Evolutionary conservation across 2,329 filamentous ascomycete species (phyloP), one percentile per base, ranked within the genome.

Genomic region (Xylariomycetidae sp.): DNA sequence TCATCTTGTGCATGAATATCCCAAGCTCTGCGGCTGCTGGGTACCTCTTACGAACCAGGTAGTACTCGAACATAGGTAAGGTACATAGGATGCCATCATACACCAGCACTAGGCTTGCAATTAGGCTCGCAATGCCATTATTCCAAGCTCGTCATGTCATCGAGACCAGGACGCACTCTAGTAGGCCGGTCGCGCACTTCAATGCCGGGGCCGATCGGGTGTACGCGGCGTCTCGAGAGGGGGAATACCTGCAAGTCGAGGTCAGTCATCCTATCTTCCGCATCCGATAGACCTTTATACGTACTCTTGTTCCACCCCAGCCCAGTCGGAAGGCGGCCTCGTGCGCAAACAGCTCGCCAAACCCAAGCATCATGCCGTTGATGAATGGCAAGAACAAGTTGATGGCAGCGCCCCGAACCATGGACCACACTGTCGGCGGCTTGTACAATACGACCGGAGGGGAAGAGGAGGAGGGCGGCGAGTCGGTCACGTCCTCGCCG

Each of bases 321-420:
- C 92, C 92, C 49, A 96, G 67, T 52, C 90, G 72, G 56, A 90
- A 98, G 2, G 92, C 92, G 31, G 86, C 82, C 66, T 98, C 92
- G 56, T 98, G 92, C 34, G 92, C 92, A 60, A 98, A 90, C 32
- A 98, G 65, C 65, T 98, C 92, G 48, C 92, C 92, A 54, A 98
- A 95, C 2, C 92, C 92, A 53, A 98, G 65, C 92, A 98, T 98
- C 70, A 98, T 76, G 29, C 92, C 92, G 64, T 98, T 98, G 54
- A 98, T 78, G 53, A 98, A 98, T 0, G 92, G 92, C 14, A 98
- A 65, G 1, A 98, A 53, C n/a, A 98, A 68, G 59, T 98, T 98
- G 64, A 98, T 98, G 5, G 89, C 88, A 12, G 88, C 86, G 23
- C 92, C 87, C 35, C 90, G 79, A 34, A 95, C 47, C 42, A 98